Percentiles rank a stretch among this genome's conserved stretches.
phyloP scores from a whole-genome alignment of 2,329 filamentous ascomycete genomes.

The Neopestalotiopsis rosae region DNA sequence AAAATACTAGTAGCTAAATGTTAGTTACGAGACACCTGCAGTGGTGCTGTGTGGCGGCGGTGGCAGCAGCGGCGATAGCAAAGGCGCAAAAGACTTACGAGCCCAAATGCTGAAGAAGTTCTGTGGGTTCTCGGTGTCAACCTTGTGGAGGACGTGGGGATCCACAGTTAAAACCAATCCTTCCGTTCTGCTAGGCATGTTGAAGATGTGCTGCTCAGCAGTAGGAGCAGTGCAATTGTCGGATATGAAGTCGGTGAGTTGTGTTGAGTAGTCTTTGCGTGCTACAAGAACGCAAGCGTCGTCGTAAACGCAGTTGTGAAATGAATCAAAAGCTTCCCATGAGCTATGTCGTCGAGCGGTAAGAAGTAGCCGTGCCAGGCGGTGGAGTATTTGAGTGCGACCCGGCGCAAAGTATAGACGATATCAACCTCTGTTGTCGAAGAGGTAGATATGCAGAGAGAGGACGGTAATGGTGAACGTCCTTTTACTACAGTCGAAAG shows the following conservation, averaged over 20 bases:
- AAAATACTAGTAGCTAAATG: slow-evolving; percentile 71
- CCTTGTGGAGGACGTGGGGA: slow-evolving; percentile 88
- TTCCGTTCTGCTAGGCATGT: slow-evolving; percentile 84
- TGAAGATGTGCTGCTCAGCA: slow-evolving; percentile 35
- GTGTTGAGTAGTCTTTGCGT: slow-evolving; percentile 27
- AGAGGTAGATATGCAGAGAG: neutral
- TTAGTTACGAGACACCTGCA: neutral
- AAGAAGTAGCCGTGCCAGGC: neutral
- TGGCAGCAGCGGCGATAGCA: neutral
- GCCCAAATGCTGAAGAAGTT: slow-evolving; percentile 98
- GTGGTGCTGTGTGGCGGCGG: neutral
- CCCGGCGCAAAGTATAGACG: neutral
- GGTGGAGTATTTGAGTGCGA: neutral
- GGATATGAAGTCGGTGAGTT: neutral
- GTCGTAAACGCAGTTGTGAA: slow-evolving; percentile 20
- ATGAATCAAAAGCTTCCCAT: slow-evolving; percentile 12
- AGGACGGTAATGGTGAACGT: neutral
- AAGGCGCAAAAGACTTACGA: slow-evolving; percentile 62
- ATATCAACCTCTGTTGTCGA: neutral
- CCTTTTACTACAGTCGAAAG: neutral
- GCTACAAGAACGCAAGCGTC: slow-evolving; percentile 28
- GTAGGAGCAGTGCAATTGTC: slow-evolving; percentile 25
- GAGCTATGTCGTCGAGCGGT: neutral
- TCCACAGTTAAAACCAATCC: slow-evolving; percentile 91
- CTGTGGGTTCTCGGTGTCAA: slow-evolving; percentile 90